Percentiles rank a stretch among this genome's conserved stretches.
Conservation (phyloP, 2,329 filamentous ascomycete species). For the Penicillium sp. region DNA sequence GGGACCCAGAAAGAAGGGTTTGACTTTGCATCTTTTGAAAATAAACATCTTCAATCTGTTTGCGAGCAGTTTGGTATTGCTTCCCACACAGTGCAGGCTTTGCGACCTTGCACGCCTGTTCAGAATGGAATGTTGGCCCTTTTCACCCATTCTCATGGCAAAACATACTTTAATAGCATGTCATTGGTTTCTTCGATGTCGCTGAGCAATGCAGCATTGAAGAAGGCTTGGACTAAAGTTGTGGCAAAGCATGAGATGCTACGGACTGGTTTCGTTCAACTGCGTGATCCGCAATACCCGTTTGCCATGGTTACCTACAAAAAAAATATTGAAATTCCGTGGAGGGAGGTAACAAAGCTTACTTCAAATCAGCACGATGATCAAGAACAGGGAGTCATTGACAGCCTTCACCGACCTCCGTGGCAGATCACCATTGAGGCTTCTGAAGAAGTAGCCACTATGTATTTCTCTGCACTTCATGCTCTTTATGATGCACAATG, state of each 20-base stretch:
- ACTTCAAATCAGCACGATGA: not conserved
- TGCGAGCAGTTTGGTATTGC: constrained; percentile 32
- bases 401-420: constrained; percentile 54
- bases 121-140: constrained; percentile 79
- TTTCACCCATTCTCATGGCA: constrained; percentile 66
- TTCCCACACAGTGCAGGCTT: constrained; percentile 48
- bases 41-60: constrained; percentile 38
- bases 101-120: constrained; percentile 76
- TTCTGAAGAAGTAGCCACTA: constrained; percentile 17
- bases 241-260: constrained; percentile 67
- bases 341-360: constrained; percentile 27
- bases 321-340: constrained; percentile 39
- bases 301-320: constrained; percentile 74
- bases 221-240: constrained; percentile 60
- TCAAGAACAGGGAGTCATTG: constrained; percentile 34
- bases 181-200: constrained; percentile 49
- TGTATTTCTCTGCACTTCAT: constrained; percentile 68
- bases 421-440: constrained; percentile 62
- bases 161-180: constrained; percentile 74
- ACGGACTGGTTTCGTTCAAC: constrained; percentile 68
- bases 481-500: constrained; percentile 83
- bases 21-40: constrained; percentile 55
- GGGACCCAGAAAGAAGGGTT: constrained; percentile 27
- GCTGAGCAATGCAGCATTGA: constrained; percentile 46
- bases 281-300: constrained; percentile 59